Conservation (phyloP, 2,329 filamentous ascomycete genomes). For the Corniculantispora saksenae region DNA sequence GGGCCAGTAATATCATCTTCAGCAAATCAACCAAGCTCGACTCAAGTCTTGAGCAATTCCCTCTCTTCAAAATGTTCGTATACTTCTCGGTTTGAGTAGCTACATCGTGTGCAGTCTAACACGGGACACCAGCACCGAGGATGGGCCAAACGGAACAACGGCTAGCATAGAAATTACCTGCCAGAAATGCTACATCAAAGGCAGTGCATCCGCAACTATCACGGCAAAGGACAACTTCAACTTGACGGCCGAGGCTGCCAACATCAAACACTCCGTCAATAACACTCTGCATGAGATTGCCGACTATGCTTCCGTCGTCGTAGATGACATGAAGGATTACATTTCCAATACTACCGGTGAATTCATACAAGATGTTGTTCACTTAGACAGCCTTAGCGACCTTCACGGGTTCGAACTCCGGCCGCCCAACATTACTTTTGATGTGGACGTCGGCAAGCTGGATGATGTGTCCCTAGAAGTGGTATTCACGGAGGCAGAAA, state of each 20-base stretch:
- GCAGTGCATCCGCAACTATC: conserved; percentile 44
- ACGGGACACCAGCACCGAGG: not conserved
- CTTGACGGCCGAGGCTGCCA: conserved; percentile 30
- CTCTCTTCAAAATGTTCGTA: conserved; percentile 6
- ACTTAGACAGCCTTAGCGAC: conserved; percentile 27
- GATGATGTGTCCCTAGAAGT: conserved; percentile 43
- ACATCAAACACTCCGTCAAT: conserved; percentile 24
- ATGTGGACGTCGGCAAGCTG: conserved; percentile 38
- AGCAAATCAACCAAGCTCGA: not conserved
- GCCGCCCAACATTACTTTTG: conserved; percentile 41
- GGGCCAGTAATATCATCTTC: not conserved
- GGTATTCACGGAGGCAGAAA: conserved; percentile 51
- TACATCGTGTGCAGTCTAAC: not conserved
- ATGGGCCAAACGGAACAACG: not conserved
- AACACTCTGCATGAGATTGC: not conserved
- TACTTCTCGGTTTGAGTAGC: not conserved
- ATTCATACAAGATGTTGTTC: not conserved
- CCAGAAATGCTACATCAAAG: conserved; percentile 52
- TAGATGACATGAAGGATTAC: conserved; percentile 37
- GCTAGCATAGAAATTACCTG: conserved; percentile 45
- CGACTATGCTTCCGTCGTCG: conserved; percentile 19
- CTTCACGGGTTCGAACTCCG: conserved; percentile 34
- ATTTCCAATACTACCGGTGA: not conserved
- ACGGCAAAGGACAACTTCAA: conserved; percentile 45
- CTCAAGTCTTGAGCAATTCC: conserved; percentile 1